Base-by-base conservation (phyloP, 108 stramenopile genomes). In the Skeletonema costatum region DNA sequence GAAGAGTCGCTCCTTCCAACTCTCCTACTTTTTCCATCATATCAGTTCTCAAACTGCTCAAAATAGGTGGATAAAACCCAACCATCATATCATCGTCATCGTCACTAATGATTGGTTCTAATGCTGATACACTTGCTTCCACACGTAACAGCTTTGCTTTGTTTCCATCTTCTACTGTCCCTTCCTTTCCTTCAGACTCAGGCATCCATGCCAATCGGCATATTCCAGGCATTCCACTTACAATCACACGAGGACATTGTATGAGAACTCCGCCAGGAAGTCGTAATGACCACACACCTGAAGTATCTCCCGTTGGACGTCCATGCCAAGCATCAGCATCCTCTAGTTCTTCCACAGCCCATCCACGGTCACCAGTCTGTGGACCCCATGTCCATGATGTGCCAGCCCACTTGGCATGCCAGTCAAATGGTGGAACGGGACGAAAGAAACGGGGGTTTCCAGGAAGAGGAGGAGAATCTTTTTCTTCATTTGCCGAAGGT, bases 241-340 rank as follows among this genome's bases (percentile, higher is more conserved):
- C 82, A 32, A 94, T 73, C 41, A 94, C 82, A 44, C 89, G 74
- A 32, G 93, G 91, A 66, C 85, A 85, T 72, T 94, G 93, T 3
- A 94, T 75, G 38, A 90, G 80, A 50, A 92, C 81, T 16, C 90
- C 85, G 7, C 90, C 93, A 0, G 89, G 89, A 33, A 94, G 70
- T 35, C 90, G 77, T 60, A 92, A 72, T 51, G 89, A 89, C 93
- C 93, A 95, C 11, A 76, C 75, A 72, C 81, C 36, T 6, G 66
- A 46, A 16, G 66, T 33, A 78, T 88, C 87, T 35, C 87, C 87
- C 66, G 25, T 46, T 11, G 76, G 78, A 13, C 87, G 81, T 35
- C 93, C 93, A 68, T 95, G 93, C 91, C 91, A 95, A 8, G 91
- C 68, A 88, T 95, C 93, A 3, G 73, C 81, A 38, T 95, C 93